Percentiles rank a stretch among this genome's conserved stretches.
Evolutionary conservation across 116 monocot species (phyloP).

Genomic region (Trichopus zeylanicus): DNA sequence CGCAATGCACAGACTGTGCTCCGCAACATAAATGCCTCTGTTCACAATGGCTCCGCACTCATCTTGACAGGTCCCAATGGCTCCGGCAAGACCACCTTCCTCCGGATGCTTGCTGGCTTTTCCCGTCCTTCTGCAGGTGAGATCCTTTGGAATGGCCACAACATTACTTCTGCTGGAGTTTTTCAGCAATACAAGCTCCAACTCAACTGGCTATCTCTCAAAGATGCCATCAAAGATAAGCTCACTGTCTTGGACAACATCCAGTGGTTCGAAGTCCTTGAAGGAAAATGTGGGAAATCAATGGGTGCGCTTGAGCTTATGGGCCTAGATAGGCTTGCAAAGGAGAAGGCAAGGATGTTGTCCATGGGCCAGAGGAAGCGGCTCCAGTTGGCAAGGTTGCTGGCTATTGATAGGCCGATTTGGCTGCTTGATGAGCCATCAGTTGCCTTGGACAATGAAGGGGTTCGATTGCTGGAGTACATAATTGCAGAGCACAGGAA

Average conservation of each 20-base stretch:
- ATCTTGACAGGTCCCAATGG: conserved; percentile 85
- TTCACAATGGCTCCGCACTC: conserved; percentile 82
- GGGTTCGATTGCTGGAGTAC: conserved; percentile 61
- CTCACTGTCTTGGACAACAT: conserved; percentile 81
- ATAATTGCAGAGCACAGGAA: conserved; percentile 85
- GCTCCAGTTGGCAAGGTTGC: conserved; percentile 76
- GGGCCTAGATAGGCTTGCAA: conserved; percentile 79
- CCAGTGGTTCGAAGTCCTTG: conserved; percentile 89
- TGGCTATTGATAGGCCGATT: conserved; percentile 82
- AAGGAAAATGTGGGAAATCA: conserved; percentile 71
- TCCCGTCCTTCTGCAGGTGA: conserved; percentile 90
- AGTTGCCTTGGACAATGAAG: conserved; percentile 79
- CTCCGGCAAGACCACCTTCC: conserved; percentile 91
- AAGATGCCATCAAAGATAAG: conserved; percentile 78
- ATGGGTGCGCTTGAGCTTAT: conserved; percentile 63
- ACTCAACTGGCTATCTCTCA: conserved; percentile 89
- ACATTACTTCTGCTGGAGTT: conserved; percentile 80
- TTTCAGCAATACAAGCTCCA: conserved; percentile 91
- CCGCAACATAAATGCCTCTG: conserved; percentile 69
- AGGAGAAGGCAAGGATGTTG: conserved; percentile 90
- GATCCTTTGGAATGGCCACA: conserved; percentile 95
- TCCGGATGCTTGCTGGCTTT: conserved; percentile 93
- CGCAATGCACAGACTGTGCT: conserved; percentile 87
- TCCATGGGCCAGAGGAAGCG: conserved; percentile 98
- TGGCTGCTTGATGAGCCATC: conserved; percentile 99